Evolutionary conservation across 805 yeast species (phyloP).

Genomic region (Schwanniomyces occidentalis): DNA sequence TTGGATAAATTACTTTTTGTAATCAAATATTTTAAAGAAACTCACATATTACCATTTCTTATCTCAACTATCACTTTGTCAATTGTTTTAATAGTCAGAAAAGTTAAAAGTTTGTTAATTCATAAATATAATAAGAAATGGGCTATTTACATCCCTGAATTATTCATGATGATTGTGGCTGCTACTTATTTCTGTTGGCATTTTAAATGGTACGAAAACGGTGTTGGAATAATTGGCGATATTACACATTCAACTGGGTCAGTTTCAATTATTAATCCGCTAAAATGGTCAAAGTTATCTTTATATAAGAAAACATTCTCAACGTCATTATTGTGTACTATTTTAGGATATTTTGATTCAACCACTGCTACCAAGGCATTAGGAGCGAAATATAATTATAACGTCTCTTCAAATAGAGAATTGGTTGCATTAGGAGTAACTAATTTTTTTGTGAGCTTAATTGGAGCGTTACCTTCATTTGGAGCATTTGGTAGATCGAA

Average conservation of each 20-base stretch:
- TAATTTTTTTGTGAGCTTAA: constrained; percentile 26
- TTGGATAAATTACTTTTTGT: constrained; percentile 19
- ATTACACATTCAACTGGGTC: constrained; percentile 9
- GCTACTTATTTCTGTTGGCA: constrained; percentile 27
- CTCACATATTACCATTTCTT: constrained; percentile 16
- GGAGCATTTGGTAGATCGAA: constrained; percentile 40
- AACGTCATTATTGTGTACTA: constrained; percentile 32
- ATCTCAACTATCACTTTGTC: constrained; percentile 22
- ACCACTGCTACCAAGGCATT: constrained; percentile 35
- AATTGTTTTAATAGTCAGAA: constrained; percentile 21
- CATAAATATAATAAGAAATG: constrained; percentile 13
- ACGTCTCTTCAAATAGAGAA: constrained; percentile 33
- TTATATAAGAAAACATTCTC: constrained; percentile 25
- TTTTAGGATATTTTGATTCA: constrained; percentile 36
- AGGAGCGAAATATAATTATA: constrained; percentile 31
- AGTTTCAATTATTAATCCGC: constrained; percentile 22
- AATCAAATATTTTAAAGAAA: constrained; percentile 7
- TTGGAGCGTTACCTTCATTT: constrained; percentile 36
- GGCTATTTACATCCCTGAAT: constrained; percentile 32
- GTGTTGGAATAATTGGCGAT: constrained; percentile 32
- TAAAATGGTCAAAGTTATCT: constrained; percentile 15
- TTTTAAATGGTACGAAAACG: constrained; percentile 24
- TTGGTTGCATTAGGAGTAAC: constrained; percentile 32
- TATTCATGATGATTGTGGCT: constrained; percentile 29
- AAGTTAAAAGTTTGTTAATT: constrained; percentile 17